Percentiles rank a stretch among this genome's conserved stretches.
Conservation (phyloP, 2,329 filamentous ascomycete genomes). For the Microdochium trichocladiopsis region DNA sequence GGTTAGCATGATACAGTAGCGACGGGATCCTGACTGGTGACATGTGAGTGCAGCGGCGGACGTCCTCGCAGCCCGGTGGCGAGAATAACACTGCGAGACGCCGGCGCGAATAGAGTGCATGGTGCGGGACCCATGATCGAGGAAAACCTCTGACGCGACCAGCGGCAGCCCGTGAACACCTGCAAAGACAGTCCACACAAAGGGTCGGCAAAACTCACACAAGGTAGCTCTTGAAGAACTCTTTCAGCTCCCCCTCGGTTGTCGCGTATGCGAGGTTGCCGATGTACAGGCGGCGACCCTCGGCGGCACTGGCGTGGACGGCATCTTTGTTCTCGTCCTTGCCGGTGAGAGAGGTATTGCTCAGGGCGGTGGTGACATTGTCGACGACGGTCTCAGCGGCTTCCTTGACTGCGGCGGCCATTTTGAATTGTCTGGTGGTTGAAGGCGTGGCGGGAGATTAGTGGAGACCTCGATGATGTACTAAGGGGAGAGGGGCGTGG, state of each 20-base stretch:
- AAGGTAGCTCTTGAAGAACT: constrained; percentile 99
- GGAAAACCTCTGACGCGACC: too few species aligned
- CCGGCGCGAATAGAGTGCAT: too few species aligned
- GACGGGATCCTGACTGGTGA: not conserved
- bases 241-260: constrained; percentile 99
- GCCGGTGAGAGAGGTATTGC: constrained; percentile 63
- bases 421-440: constrained; percentile 43
- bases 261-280: constrained; percentile 99
- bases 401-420: constrained; percentile 79
- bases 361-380: constrained; percentile 68
- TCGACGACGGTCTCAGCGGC: constrained; percentile 56
- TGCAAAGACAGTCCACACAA: too few species aligned
- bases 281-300: constrained; percentile 99
- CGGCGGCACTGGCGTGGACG: constrained; percentile 92
- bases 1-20: not conserved
- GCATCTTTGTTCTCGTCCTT: constrained; percentile 65
- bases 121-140: too few species aligned
- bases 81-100: too few species aligned
- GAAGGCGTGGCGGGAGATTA: not conserved
- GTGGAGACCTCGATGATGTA: not conserved
- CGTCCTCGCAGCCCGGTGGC: too few species aligned
- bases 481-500: not conserved
- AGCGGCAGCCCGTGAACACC: too few species aligned
- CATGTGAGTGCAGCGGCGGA: too few species aligned
- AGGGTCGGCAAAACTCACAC: constrained; percentile 70